Percentiles rank a stretch among this genome's conserved stretches.
Evolutionary conservation across 768 basidiomycete genomes (phyloP).

Genomic region (Rubroboletus pulcherrimus): DNA sequence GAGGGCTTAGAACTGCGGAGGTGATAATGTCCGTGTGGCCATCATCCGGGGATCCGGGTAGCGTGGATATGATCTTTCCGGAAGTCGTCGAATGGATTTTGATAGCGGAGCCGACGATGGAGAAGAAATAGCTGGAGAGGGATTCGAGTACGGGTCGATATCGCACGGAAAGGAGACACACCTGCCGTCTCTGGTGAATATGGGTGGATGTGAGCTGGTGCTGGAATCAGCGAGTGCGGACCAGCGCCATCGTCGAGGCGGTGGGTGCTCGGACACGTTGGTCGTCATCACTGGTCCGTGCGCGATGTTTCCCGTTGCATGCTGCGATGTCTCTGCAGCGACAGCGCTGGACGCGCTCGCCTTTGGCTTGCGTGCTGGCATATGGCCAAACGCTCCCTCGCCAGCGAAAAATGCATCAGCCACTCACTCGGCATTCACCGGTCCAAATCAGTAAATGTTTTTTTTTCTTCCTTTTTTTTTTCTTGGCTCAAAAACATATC

Average conservation of each 20-base stretch:
- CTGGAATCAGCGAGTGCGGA: conserved; percentile 64
- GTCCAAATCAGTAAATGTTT: conserved; percentile 14
- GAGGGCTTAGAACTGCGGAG: conserved; percentile 71
- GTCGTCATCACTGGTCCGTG: conserved; percentile 15
- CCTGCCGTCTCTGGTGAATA: conserved; percentile 90
- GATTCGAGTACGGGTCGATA: conserved; percentile 13
- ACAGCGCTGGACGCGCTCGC: conserved; percentile 41
- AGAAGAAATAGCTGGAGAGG: conserved; percentile 77
- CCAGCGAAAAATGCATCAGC: conserved; percentile 22
- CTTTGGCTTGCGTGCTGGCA: conserved; percentile 45
- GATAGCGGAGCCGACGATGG: conserved; percentile 74
- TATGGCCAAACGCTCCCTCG: conserved; percentile 12
- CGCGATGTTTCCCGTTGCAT: conserved; percentile 6
- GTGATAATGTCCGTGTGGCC: conserved; percentile 57
- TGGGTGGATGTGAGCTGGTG: conserved; percentile 59
- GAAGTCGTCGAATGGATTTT: conserved; percentile 81
- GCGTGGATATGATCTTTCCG: conserved; percentile 76
- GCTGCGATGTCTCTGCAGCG: conserved; percentile 7
- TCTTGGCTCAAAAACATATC: background rate
- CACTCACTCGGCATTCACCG: conserved; percentile 24
- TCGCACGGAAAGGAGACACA: conserved; percentile 31
- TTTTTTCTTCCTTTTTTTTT: background rate
- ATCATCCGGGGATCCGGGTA: conserved; percentile 51
- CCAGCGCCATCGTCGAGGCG: conserved; percentile 50
- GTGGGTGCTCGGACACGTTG: background rate